Evolutionary conservation across 345 rosid species (phyloP).

Genomic region (Adansonia digitata): DNA sequence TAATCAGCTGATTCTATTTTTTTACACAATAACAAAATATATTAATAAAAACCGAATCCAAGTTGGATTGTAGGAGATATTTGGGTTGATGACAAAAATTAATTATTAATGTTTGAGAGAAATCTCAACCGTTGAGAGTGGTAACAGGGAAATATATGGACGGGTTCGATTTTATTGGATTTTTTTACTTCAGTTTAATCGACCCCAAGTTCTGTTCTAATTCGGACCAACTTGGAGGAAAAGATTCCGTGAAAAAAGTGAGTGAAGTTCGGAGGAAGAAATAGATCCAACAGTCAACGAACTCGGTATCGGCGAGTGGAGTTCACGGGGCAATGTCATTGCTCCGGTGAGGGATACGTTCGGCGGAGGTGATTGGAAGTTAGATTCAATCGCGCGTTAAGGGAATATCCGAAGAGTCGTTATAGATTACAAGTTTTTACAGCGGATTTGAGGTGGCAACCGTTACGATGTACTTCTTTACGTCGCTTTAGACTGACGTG

Average conservation of each 20-base stretch:
- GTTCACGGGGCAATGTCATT: not conserved
- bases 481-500: too few species aligned
- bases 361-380: not conserved
- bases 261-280: not conserved
- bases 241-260: not conserved
- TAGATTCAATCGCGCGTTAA: not conserved
- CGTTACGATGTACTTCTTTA: too few species aligned
- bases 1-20: too few species aligned
- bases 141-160: not conserved
- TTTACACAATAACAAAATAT: too few species aligned
- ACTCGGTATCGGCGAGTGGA: not conserved
- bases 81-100: not conserved
- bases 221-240: not conserved
- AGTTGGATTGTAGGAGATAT: not conserved
- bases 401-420: too few species aligned
- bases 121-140: constrained; percentile 20
- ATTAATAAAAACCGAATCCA: not conserved
- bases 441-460: not conserved
- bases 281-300: not conserved
- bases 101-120: not conserved
- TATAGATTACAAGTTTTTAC: not conserved
- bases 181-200: too few species aligned
- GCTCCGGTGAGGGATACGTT: not conserved
- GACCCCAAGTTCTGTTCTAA: not conserved
- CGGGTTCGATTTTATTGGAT: constrained; percentile 10